Evolutionary conservation across 257 asterid genomes (phyloP).

Genomic region (Osmanthus fragrans): DNA sequence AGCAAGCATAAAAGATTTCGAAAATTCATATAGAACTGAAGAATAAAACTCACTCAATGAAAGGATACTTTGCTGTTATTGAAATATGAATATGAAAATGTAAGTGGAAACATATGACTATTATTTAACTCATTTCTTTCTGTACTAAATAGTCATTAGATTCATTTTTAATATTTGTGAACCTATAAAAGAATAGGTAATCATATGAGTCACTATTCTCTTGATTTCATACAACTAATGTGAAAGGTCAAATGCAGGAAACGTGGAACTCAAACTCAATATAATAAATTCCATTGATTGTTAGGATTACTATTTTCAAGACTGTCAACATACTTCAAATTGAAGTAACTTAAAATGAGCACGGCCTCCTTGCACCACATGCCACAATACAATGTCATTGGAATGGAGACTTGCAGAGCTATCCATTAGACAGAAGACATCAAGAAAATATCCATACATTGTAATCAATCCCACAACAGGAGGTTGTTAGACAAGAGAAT

Average conservation of each 20-base stretch:
- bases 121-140: neutral
- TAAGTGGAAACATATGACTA: neutral
- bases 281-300: no score
- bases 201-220: no score
- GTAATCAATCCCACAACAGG: neutral
- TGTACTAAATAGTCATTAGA: neutral
- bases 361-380: neutral
- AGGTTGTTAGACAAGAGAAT: no score
- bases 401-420: neutral
- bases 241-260: neutral
- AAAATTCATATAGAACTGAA: neutral
- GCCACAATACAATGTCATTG: neutral
- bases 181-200: no score
- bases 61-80: neutral
- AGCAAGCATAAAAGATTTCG: neutral
- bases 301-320: no score
- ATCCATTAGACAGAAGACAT: neutral
- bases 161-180: neutral
- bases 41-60: constrained; percentile 1
- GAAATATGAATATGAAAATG: neutral
- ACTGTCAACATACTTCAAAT: no score
- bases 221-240: no score
- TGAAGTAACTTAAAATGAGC: neutral
- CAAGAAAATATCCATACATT: neutral
- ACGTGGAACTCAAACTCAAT: no score